A percentile compares a stretch with the other conserved stretches of the same genome.
Conservation (phyloP, 345 rosid genomes). For the Lepidium aucheri region DNA sequence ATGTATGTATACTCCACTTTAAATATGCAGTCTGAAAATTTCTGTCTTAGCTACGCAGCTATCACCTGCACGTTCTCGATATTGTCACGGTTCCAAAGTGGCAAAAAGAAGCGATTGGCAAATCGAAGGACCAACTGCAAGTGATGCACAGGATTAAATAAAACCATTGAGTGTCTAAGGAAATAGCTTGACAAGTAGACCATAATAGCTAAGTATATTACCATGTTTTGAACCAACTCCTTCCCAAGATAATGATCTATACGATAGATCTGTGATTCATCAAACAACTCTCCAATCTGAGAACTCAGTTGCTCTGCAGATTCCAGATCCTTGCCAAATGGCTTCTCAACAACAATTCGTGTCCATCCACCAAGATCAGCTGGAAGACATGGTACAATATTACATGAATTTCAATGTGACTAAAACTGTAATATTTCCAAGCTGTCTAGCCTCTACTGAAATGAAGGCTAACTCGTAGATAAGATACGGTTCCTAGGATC, state of each 20-base stretch:
- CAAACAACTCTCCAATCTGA: slow-evolving; percentile 30
- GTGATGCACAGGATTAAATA: not conserved
- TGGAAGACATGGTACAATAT: slow-evolving; percentile 20
- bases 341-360: slow-evolving; percentile 96
- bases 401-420: not conserved
- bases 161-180: not conserved
- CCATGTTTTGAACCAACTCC: slow-evolving; percentile 89
- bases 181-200: not conserved
- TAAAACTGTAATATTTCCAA: not conserved
- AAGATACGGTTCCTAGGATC: not conserved
- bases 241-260: slow-evolving; percentile 97
- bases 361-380: slow-evolving; percentile 99
- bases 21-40: not conserved
- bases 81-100: slow-evolving; percentile 98
- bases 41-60: not conserved
- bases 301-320: slow-evolving; percentile 29
- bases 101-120: slow-evolving; percentile 92
- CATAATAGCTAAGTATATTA: not conserved
- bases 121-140: slow-evolving; percentile 70
- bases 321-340: slow-evolving; percentile 90
- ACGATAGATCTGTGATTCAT: slow-evolving; percentile 40
- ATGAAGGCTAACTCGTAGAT: not conserved
- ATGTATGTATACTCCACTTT: not conserved
- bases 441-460: not conserved
- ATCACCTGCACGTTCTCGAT: slow-evolving; percentile 90